Evolutionary conservation across 345 rosid species (phyloP).

Genomic region (Hypericum androsaemum): DNA sequence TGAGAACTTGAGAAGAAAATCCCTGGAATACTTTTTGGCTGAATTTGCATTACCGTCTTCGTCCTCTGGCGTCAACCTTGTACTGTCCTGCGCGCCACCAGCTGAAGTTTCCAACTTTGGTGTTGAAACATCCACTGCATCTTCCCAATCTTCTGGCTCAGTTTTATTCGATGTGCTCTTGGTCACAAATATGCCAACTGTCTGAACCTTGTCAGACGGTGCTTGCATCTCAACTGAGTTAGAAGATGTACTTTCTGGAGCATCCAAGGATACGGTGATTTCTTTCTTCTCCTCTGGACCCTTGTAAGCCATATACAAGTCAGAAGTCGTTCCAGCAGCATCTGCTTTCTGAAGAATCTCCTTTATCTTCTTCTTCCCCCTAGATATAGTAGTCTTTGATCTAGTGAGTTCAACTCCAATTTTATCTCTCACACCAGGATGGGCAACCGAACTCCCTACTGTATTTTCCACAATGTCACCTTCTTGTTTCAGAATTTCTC

Average conservation of each 20-base stretch:
- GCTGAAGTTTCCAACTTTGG: conserved; percentile 58
- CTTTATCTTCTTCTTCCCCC: conserved; percentile 45
- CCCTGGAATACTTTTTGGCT: conserved; percentile 81
- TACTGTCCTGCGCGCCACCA: conserved; percentile 16
- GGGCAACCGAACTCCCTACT: conserved; percentile 20
- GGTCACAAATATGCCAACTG: conserved; percentile 21
- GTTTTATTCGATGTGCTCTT: conserved; percentile 33
- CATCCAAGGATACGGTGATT: conserved; percentile 19
- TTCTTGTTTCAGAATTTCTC: conserved; percentile 22
- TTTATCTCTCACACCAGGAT: conserved; percentile 43
- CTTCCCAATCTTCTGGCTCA: conserved; percentile 97
- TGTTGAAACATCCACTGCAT: conserved; percentile 80
- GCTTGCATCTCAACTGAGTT: conserved; percentile 27
- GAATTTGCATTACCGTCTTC: conserved; percentile 30
- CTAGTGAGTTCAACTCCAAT: conserved; percentile 30
- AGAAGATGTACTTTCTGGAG: conserved; percentile 17
- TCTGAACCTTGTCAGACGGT: conserved; percentile 21
- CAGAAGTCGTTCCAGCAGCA: conserved; percentile 78
- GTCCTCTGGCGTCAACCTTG: conserved; percentile 23
- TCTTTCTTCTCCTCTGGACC: conserved; percentile 82
- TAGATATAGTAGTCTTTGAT: conserved; percentile 34
- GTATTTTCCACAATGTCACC: conserved; percentile 25
- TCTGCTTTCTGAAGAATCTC: conserved; percentile 82
- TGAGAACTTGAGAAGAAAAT: conserved; percentile 74
- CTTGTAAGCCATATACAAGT: conserved; percentile 84